A percentile compares a stretch with the other conserved stretches of the same genome.
These are phyloP conservation scores for Tulasnella sp. DNA, from an alignment of 768 basidiomycete species.

Conservation along the genomic window DNA sequence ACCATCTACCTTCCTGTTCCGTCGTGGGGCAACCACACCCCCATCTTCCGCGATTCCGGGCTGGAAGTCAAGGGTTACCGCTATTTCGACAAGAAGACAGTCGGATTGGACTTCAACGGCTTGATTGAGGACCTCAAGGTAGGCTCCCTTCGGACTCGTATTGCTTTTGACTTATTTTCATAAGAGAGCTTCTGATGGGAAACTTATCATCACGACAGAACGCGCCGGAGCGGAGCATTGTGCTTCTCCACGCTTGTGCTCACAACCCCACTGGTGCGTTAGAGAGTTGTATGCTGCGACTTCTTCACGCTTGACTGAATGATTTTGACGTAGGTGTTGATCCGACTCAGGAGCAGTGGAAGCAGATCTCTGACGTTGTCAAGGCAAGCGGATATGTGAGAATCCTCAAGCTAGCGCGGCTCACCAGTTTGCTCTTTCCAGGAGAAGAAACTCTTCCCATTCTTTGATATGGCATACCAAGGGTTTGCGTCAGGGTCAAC, in stretches of 20 bases:
- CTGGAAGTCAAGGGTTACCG: constrained; percentile 86
- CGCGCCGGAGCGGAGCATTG: constrained; percentile 68
- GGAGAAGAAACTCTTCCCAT: constrained; percentile 86
- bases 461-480: constrained; percentile 99
- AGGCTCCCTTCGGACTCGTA: constrained; percentile 22
- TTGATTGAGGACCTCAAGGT: constrained; percentile 81
- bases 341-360: constrained; percentile 89
- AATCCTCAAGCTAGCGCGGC: neutral
- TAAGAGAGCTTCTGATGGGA: neutral
- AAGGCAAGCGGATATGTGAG: constrained; percentile 30
- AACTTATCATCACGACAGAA: constrained; percentile 28
- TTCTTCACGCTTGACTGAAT: constrained; percentile 37
- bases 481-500: constrained; percentile 96
- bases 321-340: constrained; percentile 59
- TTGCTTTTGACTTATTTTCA: neutral
- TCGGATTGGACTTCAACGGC: constrained; percentile 85
- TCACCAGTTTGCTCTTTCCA: constrained; percentile 12
- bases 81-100: constrained; percentile 88
- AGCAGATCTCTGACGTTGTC: constrained; percentile 73
- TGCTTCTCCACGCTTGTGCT: constrained; percentile 92
- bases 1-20: constrained; percentile 85
- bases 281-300: neutral
- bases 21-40: constrained; percentile 94
- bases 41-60: constrained; percentile 55
- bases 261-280: constrained; percentile 65